Percentiles rank a stretch among this genome's conserved stretches.
These are phyloP conservation scores for Platanthera guangdongensis DNA, from an alignment of 106 monocot species.

Conservation along the genomic window DNA sequence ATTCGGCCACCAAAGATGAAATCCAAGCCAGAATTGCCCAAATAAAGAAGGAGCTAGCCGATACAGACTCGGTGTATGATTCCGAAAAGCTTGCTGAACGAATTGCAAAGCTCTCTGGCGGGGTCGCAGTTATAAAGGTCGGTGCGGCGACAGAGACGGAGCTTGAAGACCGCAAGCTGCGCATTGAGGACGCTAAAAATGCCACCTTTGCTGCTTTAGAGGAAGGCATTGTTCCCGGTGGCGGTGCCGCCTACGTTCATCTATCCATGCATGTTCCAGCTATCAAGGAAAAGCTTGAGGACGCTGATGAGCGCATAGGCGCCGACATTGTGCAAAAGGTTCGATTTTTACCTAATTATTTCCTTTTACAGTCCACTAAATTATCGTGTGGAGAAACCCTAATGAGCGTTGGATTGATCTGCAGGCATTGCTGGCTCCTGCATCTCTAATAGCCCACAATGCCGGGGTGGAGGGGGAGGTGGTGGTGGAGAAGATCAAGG, in stretches of 20 bases:
- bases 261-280: constrained; percentile 58
- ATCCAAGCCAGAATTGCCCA: constrained; percentile 69
- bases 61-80: constrained; percentile 67
- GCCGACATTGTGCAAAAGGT: constrained; percentile 83
- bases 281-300: constrained; percentile 67
- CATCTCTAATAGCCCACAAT: constrained; percentile 75
- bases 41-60: constrained; percentile 75
- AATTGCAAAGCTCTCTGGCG: constrained; percentile 78
- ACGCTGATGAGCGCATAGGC: constrained; percentile 65
- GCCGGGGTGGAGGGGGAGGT: constrained; percentile 89
- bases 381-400: background rate
- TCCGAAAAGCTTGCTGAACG: constrained; percentile 67
- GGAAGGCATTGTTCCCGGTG: constrained; percentile 90
- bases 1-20: constrained; percentile 74
- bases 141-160: constrained; percentile 87
- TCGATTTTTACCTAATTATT: background rate
- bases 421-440: constrained; percentile 67
- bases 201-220: constrained; percentile 88
- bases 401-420: background rate
- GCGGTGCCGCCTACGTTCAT: constrained; percentile 74
- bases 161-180: constrained; percentile 79
- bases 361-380: no score
- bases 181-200: constrained; percentile 87
- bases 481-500: constrained; percentile 80
- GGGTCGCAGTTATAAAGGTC: constrained; percentile 84